Percentiles rank a stretch among this genome's conserved stretches.
Evolutionary conservation across 331 rosid genomes (phyloP).

Genomic region (Quercus lobata): DNA sequence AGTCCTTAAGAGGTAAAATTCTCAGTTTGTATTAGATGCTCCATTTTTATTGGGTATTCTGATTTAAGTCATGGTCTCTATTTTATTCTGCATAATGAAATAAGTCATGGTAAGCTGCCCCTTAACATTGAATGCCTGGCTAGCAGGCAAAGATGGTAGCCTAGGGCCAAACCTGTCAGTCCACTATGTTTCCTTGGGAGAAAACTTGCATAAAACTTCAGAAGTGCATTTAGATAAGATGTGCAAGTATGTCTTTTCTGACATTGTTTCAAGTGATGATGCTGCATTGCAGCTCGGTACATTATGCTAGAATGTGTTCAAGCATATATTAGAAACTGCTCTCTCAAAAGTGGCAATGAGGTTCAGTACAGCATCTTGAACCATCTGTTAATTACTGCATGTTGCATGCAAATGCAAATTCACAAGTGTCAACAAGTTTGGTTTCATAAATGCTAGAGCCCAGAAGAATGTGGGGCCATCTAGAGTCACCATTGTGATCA

Average conservation of each 20-base stretch:
- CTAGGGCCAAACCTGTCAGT: neutral
- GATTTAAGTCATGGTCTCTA: neutral
- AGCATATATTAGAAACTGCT: neutral
- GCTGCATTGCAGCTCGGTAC: neutral
- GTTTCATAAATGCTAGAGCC: constrained; percentile 81
- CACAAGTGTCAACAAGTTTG: constrained; percentile 91
- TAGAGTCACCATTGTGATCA: constrained; percentile 77
- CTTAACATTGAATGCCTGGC: neutral
- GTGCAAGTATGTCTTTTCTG: too few relatives aligned
- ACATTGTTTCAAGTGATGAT: neutral
- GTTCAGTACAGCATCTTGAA: neutral
- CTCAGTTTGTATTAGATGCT: neutral
- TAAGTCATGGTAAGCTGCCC: neutral
- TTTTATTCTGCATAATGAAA: neutral
- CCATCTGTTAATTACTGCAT: neutral
- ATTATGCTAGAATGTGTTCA: neutral
- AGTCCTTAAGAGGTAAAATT: constrained; percentile 87
- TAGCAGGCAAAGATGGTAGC: neutral
- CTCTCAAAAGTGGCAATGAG: too few relatives aligned
- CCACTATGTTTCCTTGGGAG: neutral
- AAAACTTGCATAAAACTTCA: too few relatives aligned
- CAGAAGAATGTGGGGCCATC: constrained; percentile 96
- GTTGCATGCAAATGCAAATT: constrained; percentile 49
- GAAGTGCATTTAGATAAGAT: too few relatives aligned
- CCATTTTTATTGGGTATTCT: too few relatives aligned